phyloP scores from a whole-genome alignment of 345 rosid species.

The Hevea brasiliensis region DNA sequence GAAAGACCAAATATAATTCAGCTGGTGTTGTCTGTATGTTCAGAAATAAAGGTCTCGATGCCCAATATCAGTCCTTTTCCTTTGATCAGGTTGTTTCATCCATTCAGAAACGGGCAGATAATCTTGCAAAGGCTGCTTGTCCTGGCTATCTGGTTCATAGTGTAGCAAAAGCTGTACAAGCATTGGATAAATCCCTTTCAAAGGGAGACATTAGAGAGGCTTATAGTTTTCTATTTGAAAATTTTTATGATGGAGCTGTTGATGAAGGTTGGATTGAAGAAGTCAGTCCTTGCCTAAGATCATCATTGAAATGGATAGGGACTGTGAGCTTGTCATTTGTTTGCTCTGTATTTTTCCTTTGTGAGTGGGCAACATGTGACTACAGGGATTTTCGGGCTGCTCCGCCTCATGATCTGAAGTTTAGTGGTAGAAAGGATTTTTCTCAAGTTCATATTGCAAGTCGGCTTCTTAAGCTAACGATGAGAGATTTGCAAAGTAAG shows the following conservation, averaged over 20 bases:
- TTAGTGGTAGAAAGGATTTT: slow-evolving; percentile 77
- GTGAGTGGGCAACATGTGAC: slow-evolving; percentile 98
- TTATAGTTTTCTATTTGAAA: slow-evolving; percentile 67
- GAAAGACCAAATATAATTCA: slow-evolving; percentile 54
- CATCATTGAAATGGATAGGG: slow-evolving; percentile 83
- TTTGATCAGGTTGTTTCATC: slow-evolving; percentile 68
- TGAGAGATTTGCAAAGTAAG: slow-evolving; percentile 50
- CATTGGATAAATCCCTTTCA: slow-evolving; percentile 77
- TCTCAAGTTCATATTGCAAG: slow-evolving; percentile 79
- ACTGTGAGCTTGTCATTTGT: slow-evolving; percentile 63
- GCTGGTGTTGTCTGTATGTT: slow-evolving; percentile 48
- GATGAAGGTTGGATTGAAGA: slow-evolving; percentile 84
- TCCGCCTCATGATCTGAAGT: slow-evolving; percentile 58
- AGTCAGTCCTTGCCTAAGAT: slow-evolving; percentile 79
- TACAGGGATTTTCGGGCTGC: slow-evolving; percentile 78
- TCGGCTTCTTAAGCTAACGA: slow-evolving; percentile 73
- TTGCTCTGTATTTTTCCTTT: slow-evolving; percentile 78
- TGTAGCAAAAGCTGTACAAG: slow-evolving; percentile 87
- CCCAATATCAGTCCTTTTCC: slow-evolving; percentile 71
- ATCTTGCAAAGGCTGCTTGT: slow-evolving; percentile 71
- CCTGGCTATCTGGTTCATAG: slow-evolving; percentile 65
- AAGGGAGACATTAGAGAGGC: slow-evolving; percentile 74
- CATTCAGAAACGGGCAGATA: slow-evolving; percentile 71
- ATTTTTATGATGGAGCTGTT: slow-evolving; percentile 67
- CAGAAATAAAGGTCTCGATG: slow-evolving; percentile 64